phyloP scores from a whole-genome alignment of 306 rosid genomes.

The Inga laurina region DNA sequence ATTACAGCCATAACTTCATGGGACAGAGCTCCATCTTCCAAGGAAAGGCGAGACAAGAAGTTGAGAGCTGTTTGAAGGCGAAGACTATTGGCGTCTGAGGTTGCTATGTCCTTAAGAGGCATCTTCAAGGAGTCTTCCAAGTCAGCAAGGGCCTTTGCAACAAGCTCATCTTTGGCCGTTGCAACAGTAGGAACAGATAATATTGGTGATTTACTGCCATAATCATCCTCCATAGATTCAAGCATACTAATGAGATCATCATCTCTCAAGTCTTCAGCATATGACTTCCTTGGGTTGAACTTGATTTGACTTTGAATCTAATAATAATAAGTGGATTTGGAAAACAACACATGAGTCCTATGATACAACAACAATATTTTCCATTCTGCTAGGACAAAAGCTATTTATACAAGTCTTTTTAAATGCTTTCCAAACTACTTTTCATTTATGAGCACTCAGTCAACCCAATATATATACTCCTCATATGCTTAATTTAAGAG shows the following conservation, averaged over 20 bases:
- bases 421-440: neutral
- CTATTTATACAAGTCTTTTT: neutral
- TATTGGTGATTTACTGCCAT: neutral
- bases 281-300: neutral
- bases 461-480: too few species aligned
- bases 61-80: too few species aligned
- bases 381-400: neutral
- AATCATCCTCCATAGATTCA: slow-evolving; percentile 10
- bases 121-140: slow-evolving; percentile 26
- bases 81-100: neutral
- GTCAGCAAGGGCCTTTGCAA: slow-evolving; percentile 12
- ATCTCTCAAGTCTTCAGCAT: neutral
- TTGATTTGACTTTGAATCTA: neutral
- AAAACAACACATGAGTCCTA: neutral
- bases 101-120: slow-evolving; percentile 38
- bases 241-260: neutral
- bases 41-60: too few species aligned
- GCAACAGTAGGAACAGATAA: neutral
- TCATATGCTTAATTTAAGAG: too few species aligned
- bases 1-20: too few species aligned
- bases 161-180: neutral
- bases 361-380: neutral
- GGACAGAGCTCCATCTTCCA: too few species aligned
- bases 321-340: too few species aligned
- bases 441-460: neutral